phyloP scores from a whole-genome alignment of 2,329 filamentous ascomycete species.

The Ophiostoma triangulosporum region DNA sequence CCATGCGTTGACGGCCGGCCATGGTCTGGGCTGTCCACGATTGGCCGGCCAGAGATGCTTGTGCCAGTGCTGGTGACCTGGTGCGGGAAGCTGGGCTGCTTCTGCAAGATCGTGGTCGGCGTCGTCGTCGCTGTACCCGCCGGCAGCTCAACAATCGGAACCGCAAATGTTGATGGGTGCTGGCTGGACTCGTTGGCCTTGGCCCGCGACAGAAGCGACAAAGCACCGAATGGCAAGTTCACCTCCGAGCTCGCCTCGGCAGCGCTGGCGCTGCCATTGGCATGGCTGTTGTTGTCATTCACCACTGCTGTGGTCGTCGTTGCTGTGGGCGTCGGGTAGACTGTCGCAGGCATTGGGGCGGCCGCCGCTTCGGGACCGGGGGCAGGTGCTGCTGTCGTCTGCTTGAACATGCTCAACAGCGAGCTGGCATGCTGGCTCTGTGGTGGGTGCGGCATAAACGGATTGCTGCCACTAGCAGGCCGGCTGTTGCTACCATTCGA shows the following conservation, averaged over 20 bases:
- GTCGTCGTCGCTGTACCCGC: neutral
- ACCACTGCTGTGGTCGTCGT: conserved; percentile 4
- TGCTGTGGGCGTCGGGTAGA: neutral
- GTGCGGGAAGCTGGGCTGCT: conserved; percentile 1
- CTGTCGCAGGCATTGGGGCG: neutral
- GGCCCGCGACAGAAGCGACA: conserved; percentile 26
- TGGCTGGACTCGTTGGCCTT: conserved; percentile 8
- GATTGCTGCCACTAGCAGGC: neutral
- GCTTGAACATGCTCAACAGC: conserved; percentile 30
- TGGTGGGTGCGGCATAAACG: neutral
- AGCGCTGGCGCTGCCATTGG: conserved; percentile 18
- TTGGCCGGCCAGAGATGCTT: neutral
- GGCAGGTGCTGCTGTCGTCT: conserved; percentile 10
- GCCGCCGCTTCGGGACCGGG: neutral
- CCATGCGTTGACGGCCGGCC: conserved; percentile 4
- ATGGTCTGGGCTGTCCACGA: conserved; percentile 3
- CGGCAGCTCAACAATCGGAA: conserved; percentile 5
- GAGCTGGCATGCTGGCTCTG: conserved; percentile 12
- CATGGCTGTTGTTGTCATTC: conserved; percentile 14
- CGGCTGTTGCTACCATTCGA: neutral
- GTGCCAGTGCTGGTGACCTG: neutral
- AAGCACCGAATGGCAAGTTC: conserved; percentile 26
- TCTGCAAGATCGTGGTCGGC: neutral
- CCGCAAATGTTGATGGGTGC: neutral
- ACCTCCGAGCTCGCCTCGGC: conserved; percentile 23